These are phyloP conservation scores for Apiospora sp. DNA, from an alignment of 2,329 filamentous ascomycete species.

Conservation along the genomic window DNA sequence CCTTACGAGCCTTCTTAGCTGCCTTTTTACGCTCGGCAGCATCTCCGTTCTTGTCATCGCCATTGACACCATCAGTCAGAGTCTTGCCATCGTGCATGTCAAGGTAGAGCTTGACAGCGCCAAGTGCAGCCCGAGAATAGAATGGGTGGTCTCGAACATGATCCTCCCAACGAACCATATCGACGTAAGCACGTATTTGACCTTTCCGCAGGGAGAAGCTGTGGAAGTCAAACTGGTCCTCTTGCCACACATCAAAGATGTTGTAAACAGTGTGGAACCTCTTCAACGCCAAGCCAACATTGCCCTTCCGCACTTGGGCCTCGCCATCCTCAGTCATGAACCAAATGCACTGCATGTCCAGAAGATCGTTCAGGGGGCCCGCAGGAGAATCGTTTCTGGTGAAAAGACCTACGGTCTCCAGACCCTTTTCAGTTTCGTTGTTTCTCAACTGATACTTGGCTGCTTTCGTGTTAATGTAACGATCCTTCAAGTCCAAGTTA, in stretches of 20 bases:
- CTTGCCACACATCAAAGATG: constrained; percentile 97
- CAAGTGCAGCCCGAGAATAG: constrained; percentile 83
- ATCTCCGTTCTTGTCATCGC: constrained; percentile 56
- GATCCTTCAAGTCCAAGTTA: constrained; percentile 84
- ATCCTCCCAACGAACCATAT: constrained; percentile 98
- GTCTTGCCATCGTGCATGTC: constrained; percentile 79
- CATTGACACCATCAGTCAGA: constrained; percentile 69
- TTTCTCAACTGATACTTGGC: constrained; percentile 97
- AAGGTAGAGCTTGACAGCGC: constrained; percentile 82
- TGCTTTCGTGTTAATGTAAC: constrained; percentile 98
- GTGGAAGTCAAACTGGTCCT: constrained; percentile 99
- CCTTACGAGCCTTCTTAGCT: constrained; percentile 77
- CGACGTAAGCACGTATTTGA: constrained; percentile 91
- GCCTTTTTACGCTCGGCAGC: constrained; percentile 84
- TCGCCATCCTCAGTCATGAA: constrained; percentile 95
- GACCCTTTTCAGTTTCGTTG: constrained; percentile 84
- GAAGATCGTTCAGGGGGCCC: constrained; percentile 86
- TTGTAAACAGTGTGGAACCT: constrained; percentile 87
- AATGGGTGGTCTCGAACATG: constrained; percentile 90
- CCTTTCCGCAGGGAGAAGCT: constrained; percentile 97
- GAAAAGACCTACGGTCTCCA: constrained; percentile 92
- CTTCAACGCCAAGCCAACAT: constrained; percentile 87
- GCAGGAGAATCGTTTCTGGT: constrained; percentile 89
- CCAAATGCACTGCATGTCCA: constrained; percentile 99
- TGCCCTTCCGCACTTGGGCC: constrained; percentile 82